Evolutionary conservation across 768 basidiomycete species (phyloP).

Genomic region (Antrodiella citrinella): DNA sequence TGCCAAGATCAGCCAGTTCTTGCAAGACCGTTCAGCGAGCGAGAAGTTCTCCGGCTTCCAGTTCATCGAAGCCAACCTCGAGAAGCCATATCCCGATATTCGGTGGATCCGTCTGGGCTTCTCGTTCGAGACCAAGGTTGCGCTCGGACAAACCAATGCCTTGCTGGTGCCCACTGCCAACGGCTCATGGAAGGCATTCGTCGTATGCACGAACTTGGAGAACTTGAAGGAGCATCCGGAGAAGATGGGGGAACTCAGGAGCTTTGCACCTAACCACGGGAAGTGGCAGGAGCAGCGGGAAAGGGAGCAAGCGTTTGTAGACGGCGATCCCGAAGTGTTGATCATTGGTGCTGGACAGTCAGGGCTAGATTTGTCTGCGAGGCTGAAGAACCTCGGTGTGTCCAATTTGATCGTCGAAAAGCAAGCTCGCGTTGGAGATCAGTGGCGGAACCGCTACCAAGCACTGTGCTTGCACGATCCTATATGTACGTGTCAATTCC

Average conservation of each 20-base stretch:
- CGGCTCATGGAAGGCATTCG: slow-evolving; percentile 42
- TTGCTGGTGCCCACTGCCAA: slow-evolving; percentile 36
- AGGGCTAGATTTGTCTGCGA: slow-evolving; percentile 48
- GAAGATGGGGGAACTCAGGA: slow-evolving; percentile 25
- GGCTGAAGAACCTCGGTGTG: slow-evolving; percentile 45
- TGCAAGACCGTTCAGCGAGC: slow-evolving; percentile 16
- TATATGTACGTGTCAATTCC: slow-evolving; percentile 39
- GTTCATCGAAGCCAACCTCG: slow-evolving; percentile 11
- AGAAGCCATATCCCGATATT: slow-evolving; percentile 18
- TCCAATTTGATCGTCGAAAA: slow-evolving; percentile 56
- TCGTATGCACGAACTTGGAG: slow-evolving; percentile 44
- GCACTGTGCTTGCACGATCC: slow-evolving; percentile 60
- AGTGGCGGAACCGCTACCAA: slow-evolving; percentile 61
- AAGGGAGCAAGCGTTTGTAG: slow-evolving; percentile 30
- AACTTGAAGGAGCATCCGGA: slow-evolving; percentile 38
- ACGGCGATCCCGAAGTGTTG: slow-evolving; percentile 42
- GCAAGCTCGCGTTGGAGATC: slow-evolving; percentile 49
- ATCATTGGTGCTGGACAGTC: slow-evolving; percentile 45
- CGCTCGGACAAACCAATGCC: slow-evolving; percentile 32
- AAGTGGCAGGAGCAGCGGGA: slow-evolving; percentile 32
- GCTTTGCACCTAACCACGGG: slow-evolving; percentile 28
- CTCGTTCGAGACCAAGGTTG: slow-evolving; percentile 35
- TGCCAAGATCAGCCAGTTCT: slow-evolving; percentile 22
- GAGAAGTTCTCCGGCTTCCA: slow-evolving; percentile 10
- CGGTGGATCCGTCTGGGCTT: slow-evolving; percentile 24